Conservation (phyloP, 2,329 filamentous ascomycete species). For the Diplodia sapinea region DNA sequence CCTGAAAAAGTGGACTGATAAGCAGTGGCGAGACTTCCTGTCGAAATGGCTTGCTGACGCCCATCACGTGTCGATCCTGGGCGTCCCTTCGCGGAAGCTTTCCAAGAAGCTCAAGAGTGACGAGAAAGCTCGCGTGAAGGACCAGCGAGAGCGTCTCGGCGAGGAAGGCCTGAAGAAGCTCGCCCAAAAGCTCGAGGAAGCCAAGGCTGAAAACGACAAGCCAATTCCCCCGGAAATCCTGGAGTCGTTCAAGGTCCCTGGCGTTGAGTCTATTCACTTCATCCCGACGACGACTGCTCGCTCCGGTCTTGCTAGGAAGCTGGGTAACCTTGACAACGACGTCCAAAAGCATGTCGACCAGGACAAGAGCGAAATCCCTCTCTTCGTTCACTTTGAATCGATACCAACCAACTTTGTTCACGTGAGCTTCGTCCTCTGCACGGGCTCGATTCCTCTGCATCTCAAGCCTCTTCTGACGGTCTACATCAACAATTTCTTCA, state of each 20-base stretch:
- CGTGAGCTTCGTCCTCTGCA: constrained; percentile 80
- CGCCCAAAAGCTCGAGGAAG: constrained; percentile 75
- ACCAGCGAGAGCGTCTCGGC: constrained; percentile 79
- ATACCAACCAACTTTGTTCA: constrained; percentile 93
- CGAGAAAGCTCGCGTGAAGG: constrained; percentile 78
- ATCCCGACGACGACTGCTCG: constrained; percentile 86
- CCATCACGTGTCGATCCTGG: constrained; percentile 84
- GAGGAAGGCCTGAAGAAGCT: constrained; percentile 79
- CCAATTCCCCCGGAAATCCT: constrained; percentile 84
- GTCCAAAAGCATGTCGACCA: constrained; percentile 79
- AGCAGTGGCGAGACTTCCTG: constrained; percentile 82
- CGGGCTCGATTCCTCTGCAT: constrained; percentile 75
- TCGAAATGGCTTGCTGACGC: constrained; percentile 85
- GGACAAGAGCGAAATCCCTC: constrained; percentile 66
- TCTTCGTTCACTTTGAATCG: constrained; percentile 97
- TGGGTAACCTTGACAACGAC: constrained; percentile 70
- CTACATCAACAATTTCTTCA: constrained; percentile 93
- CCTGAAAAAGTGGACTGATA: constrained; percentile 79
- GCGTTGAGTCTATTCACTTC: constrained; percentile 91
- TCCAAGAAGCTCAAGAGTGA: constrained; percentile 81
- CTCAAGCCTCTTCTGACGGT: constrained; percentile 83
- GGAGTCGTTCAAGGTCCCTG: constrained; percentile 79
- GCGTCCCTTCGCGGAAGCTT: constrained; percentile 80
- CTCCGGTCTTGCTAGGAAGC: constrained; percentile 74
- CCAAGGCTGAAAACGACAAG: constrained; percentile 86